Evolutionary conservation across 2,329 filamentous ascomycete genomes (phyloP).

Genomic region (Anisogramma anomala): DNA sequence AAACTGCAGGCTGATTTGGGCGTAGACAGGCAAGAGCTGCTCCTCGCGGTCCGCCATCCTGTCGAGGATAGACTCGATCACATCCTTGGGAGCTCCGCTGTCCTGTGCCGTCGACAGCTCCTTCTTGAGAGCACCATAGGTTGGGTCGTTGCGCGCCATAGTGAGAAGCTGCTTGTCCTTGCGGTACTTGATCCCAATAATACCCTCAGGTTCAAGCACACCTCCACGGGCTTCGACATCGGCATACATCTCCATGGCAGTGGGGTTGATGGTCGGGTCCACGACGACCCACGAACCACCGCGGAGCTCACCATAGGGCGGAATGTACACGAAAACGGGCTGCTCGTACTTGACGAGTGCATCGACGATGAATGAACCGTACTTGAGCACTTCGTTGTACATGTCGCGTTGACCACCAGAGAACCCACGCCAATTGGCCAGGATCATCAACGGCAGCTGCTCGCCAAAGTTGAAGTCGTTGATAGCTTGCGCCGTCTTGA

Average conservation of each 20-base stretch:
- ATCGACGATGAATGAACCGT: constrained; percentile 97
- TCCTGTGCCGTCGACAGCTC: constrained; percentile 46
- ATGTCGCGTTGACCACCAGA: constrained; percentile 98
- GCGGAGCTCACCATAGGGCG: constrained; percentile 89
- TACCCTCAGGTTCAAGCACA: constrained; percentile 96
- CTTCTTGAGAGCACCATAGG: constrained; percentile 75
- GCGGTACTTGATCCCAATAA: constrained; percentile 96
- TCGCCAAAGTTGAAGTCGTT: constrained; percentile 99
- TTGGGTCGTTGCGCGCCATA: constrained; percentile 84
- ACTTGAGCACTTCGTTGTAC: constrained; percentile 99
- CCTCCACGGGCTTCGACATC: constrained; percentile 90
- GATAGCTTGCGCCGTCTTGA: constrained; percentile 98
- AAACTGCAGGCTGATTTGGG: constrained; percentile 91
- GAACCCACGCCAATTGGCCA: constrained; percentile 99
- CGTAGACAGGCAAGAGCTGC: constrained; percentile 81
- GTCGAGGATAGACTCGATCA: constrained; percentile 67
- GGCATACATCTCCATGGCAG: constrained; percentile 98
- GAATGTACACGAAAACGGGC: constrained; percentile 98
- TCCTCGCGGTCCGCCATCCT: constrained; percentile 81
- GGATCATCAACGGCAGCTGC: constrained; percentile 95
- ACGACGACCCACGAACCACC: constrained; percentile 99
- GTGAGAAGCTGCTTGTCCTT: constrained; percentile 95
- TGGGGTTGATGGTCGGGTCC: constrained; percentile 94
- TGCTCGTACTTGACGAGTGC: constrained; percentile 97
- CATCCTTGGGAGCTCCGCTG: constrained; percentile 56